Evolutionary conservation across 2,329 filamentous ascomycete genomes (phyloP), one percentile per base, ranked within the genome.

Genomic region (Ilyonectria robusta): DNA sequence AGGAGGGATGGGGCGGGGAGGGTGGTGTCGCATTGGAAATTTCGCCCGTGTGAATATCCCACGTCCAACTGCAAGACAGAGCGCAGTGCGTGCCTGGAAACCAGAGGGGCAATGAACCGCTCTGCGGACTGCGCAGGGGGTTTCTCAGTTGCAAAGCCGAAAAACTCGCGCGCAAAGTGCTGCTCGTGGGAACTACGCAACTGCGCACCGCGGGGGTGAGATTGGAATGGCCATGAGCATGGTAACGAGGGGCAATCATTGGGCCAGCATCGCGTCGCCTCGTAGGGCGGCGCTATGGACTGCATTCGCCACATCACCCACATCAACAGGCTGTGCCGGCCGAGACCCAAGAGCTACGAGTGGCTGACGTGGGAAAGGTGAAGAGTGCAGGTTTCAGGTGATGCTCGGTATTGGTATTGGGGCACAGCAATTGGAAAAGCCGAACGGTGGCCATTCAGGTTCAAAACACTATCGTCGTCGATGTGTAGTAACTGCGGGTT

Each of bases 11-110:
- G 15, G 8, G 9, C 47, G 6, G 46, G 46, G 46, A 31, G 17
- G 29, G 48, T 19, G 48, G 48, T 21, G 29, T n/a, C 48, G 48
- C 48, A 35, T 33, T 37, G 50, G 47, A 50, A 50, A 53, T 23
- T 53, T 19, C 29, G 35, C 50, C 9, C 29, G 29, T 29, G 48
- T 51, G 48, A 11, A 29, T 33, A 5, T 19, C 15, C 26, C 23
- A 7, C 6, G 46, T 21, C 31, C 31, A 46, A 29, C 5, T 13
- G 7, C 46, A 29, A 50, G 6, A 15, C 26, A 29, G 26, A n/a
- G 8, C 15, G 7, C 17, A 48, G 46, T 48, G 9, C 23, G 7
- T 10, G 46, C 23, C 23, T 17, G 46, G 26, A n/a, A 50, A 50
- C 57, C 23, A 21, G 33, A 33, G 26, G 48, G n/a, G 37, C 13